Percentiles rank a stretch among this genome's conserved stretches.
Conservation (phyloP, 371 early-diverging fungal species). For the Rhizopus sp. region DNA sequence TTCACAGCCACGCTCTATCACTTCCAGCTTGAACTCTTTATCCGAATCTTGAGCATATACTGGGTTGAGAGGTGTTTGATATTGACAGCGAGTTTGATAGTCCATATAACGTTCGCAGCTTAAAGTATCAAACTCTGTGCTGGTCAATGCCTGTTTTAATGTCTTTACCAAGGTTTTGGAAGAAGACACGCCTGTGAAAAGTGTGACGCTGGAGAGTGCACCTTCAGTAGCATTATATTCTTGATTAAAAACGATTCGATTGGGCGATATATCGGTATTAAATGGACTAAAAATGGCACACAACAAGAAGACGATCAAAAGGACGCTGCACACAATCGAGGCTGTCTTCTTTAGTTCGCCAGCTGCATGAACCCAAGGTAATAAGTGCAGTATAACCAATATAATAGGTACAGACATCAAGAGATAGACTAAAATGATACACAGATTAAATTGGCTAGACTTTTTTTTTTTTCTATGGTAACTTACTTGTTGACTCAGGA, state of each 20-base stretch:
- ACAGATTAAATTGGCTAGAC: not conserved
- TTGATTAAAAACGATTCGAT: conserved; percentile 34
- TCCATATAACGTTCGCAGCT: conserved; percentile 10
- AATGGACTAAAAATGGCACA: conserved; percentile 21
- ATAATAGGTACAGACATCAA: conserved; percentile 25
- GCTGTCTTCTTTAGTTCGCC: conserved; percentile 21
- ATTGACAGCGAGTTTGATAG: conserved; percentile 25
- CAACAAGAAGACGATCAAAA: conserved; percentile 20
- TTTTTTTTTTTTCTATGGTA: conserved; percentile 1
- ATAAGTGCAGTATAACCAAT: conserved; percentile 24
- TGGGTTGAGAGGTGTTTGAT: conserved; percentile 19
- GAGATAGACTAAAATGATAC: conserved; percentile 33
- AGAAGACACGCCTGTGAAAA: conserved; percentile 21
- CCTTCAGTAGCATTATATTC: conserved; percentile 25
- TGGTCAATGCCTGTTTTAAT: conserved; percentile 9
- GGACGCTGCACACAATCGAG: conserved; percentile 1
- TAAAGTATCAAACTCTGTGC: conserved; percentile 17
- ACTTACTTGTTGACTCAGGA: conserved; percentile 49
- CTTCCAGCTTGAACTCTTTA: conserved; percentile 9
- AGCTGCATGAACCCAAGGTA: conserved; percentile 39
- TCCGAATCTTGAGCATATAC: conserved; percentile 16
- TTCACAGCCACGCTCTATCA: not conserved
- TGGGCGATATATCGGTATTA: conserved; percentile 23
- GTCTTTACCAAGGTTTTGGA: conserved; percentile 15
- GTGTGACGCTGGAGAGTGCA: conserved; percentile 21